These are phyloP conservation scores for Pleurotus platypus DNA, from an alignment of 768 basidiomycete genomes.

Conservation along the genomic window DNA sequence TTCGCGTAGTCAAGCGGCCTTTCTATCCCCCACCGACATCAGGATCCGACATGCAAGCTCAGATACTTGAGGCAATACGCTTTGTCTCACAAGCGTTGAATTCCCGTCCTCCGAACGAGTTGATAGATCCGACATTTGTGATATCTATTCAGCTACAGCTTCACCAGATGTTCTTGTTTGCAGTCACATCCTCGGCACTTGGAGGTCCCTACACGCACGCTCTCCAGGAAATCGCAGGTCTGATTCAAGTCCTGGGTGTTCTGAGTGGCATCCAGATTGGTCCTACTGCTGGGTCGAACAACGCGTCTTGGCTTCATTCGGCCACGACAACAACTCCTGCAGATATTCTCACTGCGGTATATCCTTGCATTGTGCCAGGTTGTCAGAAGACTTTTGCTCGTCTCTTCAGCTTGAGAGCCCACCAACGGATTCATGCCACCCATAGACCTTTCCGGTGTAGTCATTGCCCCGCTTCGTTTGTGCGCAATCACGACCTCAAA, in stretches of 20 bases:
- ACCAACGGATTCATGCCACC: constrained; percentile 62
- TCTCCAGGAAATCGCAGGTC: constrained; percentile 74
- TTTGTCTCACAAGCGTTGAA: constrained; percentile 49
- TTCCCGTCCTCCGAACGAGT: constrained; percentile 31
- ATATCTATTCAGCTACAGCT: constrained; percentile 70
- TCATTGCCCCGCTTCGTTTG: constrained; percentile 70
- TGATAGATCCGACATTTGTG: constrained; percentile 55
- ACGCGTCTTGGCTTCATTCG: constrained; percentile 29
- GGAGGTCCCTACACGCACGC: constrained; percentile 51
- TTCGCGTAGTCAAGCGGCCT: constrained; percentile 39
- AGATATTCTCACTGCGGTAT: constrained; percentile 73
- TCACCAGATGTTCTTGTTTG: constrained; percentile 77
- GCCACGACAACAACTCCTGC: constrained; percentile 19
- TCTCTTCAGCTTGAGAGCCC: constrained; percentile 65
- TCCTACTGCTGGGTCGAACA: constrained; percentile 34
- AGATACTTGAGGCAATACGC: constrained; percentile 59
- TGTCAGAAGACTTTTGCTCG: constrained; percentile 72
- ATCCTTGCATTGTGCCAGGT: constrained; percentile 65
- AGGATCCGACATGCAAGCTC: constrained; percentile 46
- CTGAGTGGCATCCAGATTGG: constrained; percentile 74
- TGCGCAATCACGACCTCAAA: constrained; percentile 76
- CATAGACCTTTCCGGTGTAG: constrained; percentile 66
- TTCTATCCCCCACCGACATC: constrained; percentile 24
- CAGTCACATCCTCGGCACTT: constrained; percentile 62
- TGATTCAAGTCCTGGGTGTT: constrained; percentile 80